These are phyloP conservation scores for Exophiala sp. DNA, from an alignment of 2,329 filamentous ascomycete species.

Conservation along the genomic window DNA sequence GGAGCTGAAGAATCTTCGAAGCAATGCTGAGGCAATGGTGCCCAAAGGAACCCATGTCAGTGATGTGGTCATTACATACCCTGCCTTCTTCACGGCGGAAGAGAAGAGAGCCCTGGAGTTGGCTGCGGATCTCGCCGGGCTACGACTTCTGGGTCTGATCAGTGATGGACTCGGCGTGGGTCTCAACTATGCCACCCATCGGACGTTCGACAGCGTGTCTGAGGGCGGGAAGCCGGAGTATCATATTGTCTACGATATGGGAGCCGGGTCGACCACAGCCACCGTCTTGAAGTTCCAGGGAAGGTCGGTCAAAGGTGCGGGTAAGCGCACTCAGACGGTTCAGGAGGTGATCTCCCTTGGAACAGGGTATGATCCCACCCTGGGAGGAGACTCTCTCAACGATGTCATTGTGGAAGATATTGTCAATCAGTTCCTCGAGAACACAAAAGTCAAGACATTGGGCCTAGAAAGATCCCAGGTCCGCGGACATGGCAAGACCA, in stretches of 20 bases:
- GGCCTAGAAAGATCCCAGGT: conserved; percentile 57
- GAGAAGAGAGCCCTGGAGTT: conserved; percentile 81
- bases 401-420: conserved; percentile 84
- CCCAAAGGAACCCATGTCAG: conserved; percentile 67
- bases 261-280: conserved; percentile 86
- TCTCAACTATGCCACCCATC: conserved; percentile 86
- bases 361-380: conserved; percentile 77
- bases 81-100: conserved; percentile 80
- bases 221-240: conserved; percentile 82
- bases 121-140: conserved; percentile 78
- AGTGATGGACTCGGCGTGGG: conserved; percentile 89
- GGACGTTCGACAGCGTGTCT: conserved; percentile 78
- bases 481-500: conserved; percentile 70
- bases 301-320: conserved; percentile 80
- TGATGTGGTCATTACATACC: conserved; percentile 82
- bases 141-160: conserved; percentile 77
- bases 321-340: conserved; percentile 91
- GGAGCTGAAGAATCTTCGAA: conserved; percentile 86
- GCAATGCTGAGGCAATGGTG: conserved; percentile 78
- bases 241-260: conserved; percentile 96
- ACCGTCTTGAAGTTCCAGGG: conserved; percentile 86
- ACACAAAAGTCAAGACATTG: conserved; percentile 48
- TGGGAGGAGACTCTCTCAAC: conserved; percentile 87
- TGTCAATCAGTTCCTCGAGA: conserved; percentile 68
- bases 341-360: conserved; percentile 91